Percentiles rank a stretch among this genome's conserved stretches.
Conservation (phyloP, 306 rosid species). For the Lagenaria siceraria region DNA sequence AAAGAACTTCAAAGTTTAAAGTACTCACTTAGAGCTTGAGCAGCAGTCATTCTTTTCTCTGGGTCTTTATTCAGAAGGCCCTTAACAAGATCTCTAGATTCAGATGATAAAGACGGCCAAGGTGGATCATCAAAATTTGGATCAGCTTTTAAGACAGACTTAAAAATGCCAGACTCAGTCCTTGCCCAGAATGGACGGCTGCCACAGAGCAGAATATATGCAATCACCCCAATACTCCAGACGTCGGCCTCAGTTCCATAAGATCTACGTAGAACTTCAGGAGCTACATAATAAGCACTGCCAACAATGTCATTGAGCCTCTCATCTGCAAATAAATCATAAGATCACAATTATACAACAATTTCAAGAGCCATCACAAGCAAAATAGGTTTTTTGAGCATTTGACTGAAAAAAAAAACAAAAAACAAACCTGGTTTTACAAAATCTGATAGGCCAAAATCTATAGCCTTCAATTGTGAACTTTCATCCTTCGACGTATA, state of each 20-base stretch:
- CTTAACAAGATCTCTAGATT: conserved; percentile 77
- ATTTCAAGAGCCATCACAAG: not conserved
- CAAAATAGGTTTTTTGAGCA: not conserved
- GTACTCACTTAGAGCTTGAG: conserved; percentile 74
- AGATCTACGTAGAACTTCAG: conserved; percentile 87
- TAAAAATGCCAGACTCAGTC: conserved; percentile 89
- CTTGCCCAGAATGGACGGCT: conserved; percentile 99
- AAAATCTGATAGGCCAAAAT: conserved; percentile 91
- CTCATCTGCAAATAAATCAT: conserved; percentile 54
- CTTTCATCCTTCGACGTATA: conserved; percentile 66
- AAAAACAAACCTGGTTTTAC: conserved; percentile 62
- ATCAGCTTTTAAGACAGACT: conserved; percentile 77
- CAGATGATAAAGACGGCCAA: conserved; percentile 78
- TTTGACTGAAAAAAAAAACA: not conserved
- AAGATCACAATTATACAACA: conserved; percentile 7
- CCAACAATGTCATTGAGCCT: conserved; percentile 93
- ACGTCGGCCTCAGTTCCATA: conserved; percentile 85
- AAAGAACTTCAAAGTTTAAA: conserved; percentile 2
- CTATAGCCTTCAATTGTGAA: conserved; percentile 88
- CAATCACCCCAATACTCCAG: conserved; percentile 96
- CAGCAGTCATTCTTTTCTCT: conserved; percentile 83
- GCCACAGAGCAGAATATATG: conserved; percentile 83
- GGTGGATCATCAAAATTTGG: conserved; percentile 84
- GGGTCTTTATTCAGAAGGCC: conserved; percentile 79
- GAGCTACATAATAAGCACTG: conserved; percentile 98